These are phyloP conservation scores for Trypanosoma grayi DNA, from an alignment of 208 protist species.

Conservation along the genomic window DNA sequence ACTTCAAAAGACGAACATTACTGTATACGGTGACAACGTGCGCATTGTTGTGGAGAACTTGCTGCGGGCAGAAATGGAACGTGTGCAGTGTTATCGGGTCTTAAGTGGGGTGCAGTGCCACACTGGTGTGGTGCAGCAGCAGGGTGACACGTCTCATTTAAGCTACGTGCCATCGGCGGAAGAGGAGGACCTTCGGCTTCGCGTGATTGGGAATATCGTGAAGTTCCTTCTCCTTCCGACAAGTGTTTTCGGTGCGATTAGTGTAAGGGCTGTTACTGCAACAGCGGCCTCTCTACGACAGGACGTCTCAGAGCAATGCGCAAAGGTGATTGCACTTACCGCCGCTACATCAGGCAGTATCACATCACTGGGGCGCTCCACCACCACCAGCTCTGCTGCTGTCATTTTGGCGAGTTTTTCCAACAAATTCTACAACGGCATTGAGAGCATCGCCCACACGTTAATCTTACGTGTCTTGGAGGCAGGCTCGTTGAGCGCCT, in stretches of 20 bases:
- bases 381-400: neutral
- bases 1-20: slow-evolving; percentile 17
- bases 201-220: slow-evolving; percentile 69
- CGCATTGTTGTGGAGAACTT: slow-evolving; percentile 57
- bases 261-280: neutral
- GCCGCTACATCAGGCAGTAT: slow-evolving; percentile 2
- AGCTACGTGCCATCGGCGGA: slow-evolving; percentile 51
- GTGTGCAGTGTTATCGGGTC: slow-evolving; percentile 58
- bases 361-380: neutral
- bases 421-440: slow-evolving; percentile 59
- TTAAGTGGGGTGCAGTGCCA: slow-evolving; percentile 22
- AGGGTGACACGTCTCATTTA: neutral
- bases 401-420: slow-evolving; percentile 40
- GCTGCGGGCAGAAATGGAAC: slow-evolving; percentile 65
- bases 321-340: slow-evolving; percentile 17
- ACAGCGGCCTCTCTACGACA: slow-evolving; percentile 8
- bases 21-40: slow-evolving; percentile 65
- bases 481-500: neutral
- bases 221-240: slow-evolving; percentile 77
- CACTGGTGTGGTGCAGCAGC: neutral
- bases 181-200: slow-evolving; percentile 67
- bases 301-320: slow-evolving; percentile 18
- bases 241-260: slow-evolving; percentile 52
- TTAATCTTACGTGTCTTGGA: slow-evolving; percentile 54
- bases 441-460: slow-evolving; percentile 49